A percentile compares a stretch with the other conserved stretches of the same genome.
Conservation (phyloP, 768 basidiomycete species). For the Imleria badia region DNA sequence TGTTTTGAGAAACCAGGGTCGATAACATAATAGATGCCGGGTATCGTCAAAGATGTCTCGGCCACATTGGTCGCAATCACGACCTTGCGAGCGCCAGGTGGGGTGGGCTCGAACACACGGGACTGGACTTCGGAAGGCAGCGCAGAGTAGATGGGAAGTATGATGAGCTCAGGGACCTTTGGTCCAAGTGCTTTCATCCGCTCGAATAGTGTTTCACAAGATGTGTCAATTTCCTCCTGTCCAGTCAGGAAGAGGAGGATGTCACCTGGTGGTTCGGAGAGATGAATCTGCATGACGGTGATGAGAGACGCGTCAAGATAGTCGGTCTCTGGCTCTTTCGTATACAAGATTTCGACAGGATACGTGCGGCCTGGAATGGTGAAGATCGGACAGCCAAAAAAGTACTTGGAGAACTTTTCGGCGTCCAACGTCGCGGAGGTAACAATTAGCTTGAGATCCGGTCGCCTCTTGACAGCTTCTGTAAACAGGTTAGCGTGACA, state of each 20-base stretch:
- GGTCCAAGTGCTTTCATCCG: conserved; percentile 98
- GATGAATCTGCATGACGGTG: conserved; percentile 98
- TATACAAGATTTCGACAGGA: conserved; percentile 97
- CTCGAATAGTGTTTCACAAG: conserved; percentile 96
- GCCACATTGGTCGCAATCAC: conserved; percentile 99
- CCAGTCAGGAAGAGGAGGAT: conserved; percentile 96
- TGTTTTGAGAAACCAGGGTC: conserved; percentile 99
- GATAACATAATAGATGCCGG: conserved; percentile 98
- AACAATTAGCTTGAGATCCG: conserved; percentile 96
- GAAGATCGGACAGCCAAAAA: conserved; percentile 98
- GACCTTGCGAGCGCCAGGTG: conserved; percentile 97
- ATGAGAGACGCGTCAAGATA: conserved; percentile 98
- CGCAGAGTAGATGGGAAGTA: conserved; percentile 97
- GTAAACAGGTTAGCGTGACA: conserved; percentile 22
- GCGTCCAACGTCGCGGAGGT: conserved; percentile 99
- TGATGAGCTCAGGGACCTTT: conserved; percentile 97
- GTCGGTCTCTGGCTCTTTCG: conserved; percentile 96
- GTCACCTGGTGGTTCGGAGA: conserved; percentile 97
- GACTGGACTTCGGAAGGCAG: conserved; percentile 98
- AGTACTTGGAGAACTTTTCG: conserved; percentile 99
- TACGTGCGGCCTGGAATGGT: conserved; percentile 99
- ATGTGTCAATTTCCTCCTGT: conserved; percentile 97
- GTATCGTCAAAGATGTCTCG: conserved; percentile 97
- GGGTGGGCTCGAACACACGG: conserved; percentile 95
- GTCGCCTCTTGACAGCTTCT: conserved; percentile 94